Evolutionary conservation across 257 asterid species (phyloP).

Genomic region (Rubia yunnanensis): DNA sequence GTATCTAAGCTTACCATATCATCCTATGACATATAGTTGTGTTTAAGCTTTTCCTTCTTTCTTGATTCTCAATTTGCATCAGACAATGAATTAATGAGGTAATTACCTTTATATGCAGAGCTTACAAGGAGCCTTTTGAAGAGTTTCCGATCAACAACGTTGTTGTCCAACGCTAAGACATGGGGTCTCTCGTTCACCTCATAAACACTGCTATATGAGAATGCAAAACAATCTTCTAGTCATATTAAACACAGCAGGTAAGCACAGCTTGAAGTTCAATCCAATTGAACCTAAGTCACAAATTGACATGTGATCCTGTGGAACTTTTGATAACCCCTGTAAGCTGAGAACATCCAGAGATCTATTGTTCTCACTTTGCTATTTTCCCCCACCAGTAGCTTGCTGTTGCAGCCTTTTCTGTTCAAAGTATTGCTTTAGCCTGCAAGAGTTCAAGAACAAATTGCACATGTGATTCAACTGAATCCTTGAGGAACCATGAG

Average conservation of each 20-base stretch:
- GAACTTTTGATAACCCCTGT: slow-evolving; percentile 44
- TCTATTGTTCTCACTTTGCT: slow-evolving; percentile 31
- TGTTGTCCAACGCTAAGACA: no score
- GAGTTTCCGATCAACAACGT: no score
- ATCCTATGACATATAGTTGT: no score
- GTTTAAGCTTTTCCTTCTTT: no score
- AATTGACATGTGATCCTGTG: slow-evolving; percentile 30
- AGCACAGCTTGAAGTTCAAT: slow-evolving; percentile 11
- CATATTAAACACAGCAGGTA: neutral
- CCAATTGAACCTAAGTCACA: slow-evolving; percentile 34
- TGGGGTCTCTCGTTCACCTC: no score
- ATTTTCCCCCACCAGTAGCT: slow-evolving; percentile 28
- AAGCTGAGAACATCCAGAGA: slow-evolving; percentile 86
- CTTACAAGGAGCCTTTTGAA: no score
- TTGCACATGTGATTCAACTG: slow-evolving; percentile 6
- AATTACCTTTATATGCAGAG: no score
- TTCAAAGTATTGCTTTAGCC: slow-evolving; percentile 90
- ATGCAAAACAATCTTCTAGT: neutral
- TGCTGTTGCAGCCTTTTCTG: slow-evolving; percentile 66
- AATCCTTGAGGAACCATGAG: neutral
- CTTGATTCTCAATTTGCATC: no score
- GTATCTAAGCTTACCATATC: no score
- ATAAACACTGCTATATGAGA: no score
- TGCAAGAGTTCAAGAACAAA: slow-evolving; percentile 19
- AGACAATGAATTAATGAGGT: no score